Percentiles rank a stretch among this genome's conserved stretches.
Conservation (phyloP, 805 yeast species). For the Yarrowia hollandica region DNA sequence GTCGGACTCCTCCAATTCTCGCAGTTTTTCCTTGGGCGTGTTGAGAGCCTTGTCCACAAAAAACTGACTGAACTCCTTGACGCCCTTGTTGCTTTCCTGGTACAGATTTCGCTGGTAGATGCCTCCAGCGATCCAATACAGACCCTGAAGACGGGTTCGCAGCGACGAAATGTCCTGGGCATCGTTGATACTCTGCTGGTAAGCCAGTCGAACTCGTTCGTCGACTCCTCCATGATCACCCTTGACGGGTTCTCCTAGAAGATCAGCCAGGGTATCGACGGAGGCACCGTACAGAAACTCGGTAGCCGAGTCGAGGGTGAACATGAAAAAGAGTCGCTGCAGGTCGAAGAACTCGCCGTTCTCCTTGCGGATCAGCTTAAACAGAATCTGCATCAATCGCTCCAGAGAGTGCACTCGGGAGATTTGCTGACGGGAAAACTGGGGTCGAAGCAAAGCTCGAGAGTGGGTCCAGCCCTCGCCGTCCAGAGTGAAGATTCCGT, state of each 20-base stretch:
- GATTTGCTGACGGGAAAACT: constrained; percentile 41
- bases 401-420: constrained; percentile 37
- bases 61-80: constrained; percentile 32
- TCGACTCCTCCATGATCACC: constrained; percentile 30
- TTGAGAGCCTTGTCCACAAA: constrained; percentile 47
- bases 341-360: constrained; percentile 35
- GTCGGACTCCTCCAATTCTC: constrained; percentile 37
- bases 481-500: constrained; percentile 43
- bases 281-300: constrained; percentile 42
- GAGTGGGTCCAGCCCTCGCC: constrained; percentile 45
- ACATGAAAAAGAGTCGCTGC: constrained; percentile 37
- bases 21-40: constrained; percentile 40
- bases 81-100: constrained; percentile 33
- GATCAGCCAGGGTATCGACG: constrained; percentile 34
- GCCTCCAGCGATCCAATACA: constrained; percentile 33
- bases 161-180: constrained; percentile 32
- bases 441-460: constrained; percentile 43
- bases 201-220: constrained; percentile 31
- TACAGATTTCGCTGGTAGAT: constrained; percentile 41
- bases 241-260: constrained; percentile 31
- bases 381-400: constrained; percentile 35
- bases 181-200: constrained; percentile 31
- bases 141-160: constrained; percentile 34
- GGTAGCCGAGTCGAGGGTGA: constrained; percentile 43
- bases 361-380: constrained; percentile 3